A percentile compares a stretch with the other conserved stretches of the same genome.
Evolutionary conservation across 345 rosid species (phyloP).

Genomic region (Eutrema heterophyllum): DNA sequence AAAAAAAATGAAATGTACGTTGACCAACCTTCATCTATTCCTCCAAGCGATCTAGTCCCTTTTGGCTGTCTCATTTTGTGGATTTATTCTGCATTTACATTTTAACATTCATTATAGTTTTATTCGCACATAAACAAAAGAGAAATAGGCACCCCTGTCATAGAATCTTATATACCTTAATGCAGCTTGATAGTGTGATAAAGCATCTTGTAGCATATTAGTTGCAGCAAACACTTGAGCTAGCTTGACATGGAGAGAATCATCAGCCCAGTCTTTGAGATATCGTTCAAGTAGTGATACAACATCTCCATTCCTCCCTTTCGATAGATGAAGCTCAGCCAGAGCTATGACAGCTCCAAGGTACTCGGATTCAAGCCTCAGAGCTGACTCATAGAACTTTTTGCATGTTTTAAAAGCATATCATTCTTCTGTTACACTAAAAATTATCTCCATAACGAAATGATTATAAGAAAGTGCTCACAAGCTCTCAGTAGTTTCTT

Average conservation of each 20-base stretch:
- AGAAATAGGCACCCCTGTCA: neutral
- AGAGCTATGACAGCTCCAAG: constrained; percentile 96
- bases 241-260: constrained; percentile 91
- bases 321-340: constrained; percentile 86
- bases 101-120: neutral
- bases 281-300: constrained; percentile 89
- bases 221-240: constrained; percentile 96
- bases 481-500: neutral
- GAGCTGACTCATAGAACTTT: constrained; percentile 91
- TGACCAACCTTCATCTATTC: constrained; percentile 90
- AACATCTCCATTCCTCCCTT: constrained; percentile 93
- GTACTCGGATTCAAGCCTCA: constrained; percentile 90
- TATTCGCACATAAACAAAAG: neutral
- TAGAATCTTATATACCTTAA: constrained; percentile 45
- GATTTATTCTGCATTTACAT: constrained; percentile 65
- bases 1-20: neutral
- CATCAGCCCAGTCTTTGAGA: constrained; percentile 98
- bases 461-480: neutral
- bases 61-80: constrained; percentile 86
- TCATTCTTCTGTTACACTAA: neutral
- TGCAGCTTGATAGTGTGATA: constrained; percentile 91
- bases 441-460: neutral
- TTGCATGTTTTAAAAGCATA: constrained; percentile 52
- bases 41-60: constrained; percentile 96
- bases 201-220: constrained; percentile 75